Base-by-base conservation (phyloP, 495 filamentous ascomycete genomes). In the Neurospora hispaniola region DNA sequence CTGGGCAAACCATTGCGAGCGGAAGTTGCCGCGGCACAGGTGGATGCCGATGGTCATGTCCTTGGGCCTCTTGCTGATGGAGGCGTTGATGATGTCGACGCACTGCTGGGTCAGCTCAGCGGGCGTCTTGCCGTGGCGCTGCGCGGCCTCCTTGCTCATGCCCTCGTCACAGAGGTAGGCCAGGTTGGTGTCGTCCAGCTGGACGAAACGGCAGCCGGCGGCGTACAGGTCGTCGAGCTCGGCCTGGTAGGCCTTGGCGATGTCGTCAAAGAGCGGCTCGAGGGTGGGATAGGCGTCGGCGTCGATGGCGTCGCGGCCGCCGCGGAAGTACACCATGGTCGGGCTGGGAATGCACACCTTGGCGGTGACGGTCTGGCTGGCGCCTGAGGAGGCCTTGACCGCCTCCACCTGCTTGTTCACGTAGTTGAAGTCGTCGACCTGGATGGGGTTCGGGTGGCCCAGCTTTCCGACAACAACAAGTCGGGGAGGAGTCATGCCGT, bases 31-130 rank as follows among this genome's bases (percentile, higher is more conserved):
- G 18, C 86, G 81, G 82, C 89, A 91, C 72, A 91, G 80, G 80
- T 91, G 89, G 74, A 91, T 88, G 14, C 89, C 89, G 39, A 90
- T 84, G 73, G 89, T 84, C 86, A 91, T 85, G 74, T 91, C 89
- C 18, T 80, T 81, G 4, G 89, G 89, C 27, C 84, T 79, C 75
- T 86, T 81, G 69, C 78, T 79, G 73, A 91, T 82, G 73, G 85
- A 88, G 43, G 86, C 85, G 77, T 91, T 91, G 83, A 90, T 90
- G 44, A 90, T 84, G 54, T 83, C 78, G 62, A 88, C 87, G 78
- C 91, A 91, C 59, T 88, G 85, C 72, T 86, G 85, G 68, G 90
- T 84, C 59, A 91, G 82, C 42, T 83, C 80, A 62, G 89, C 82
- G 35, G 81, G 84, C 77, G 90, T 78, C 72, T 77, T 90, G 71